These are phyloP conservation scores for Penicillium canariense DNA, from an alignment of 495 filamentous ascomycete species.

Conservation along the genomic window DNA sequence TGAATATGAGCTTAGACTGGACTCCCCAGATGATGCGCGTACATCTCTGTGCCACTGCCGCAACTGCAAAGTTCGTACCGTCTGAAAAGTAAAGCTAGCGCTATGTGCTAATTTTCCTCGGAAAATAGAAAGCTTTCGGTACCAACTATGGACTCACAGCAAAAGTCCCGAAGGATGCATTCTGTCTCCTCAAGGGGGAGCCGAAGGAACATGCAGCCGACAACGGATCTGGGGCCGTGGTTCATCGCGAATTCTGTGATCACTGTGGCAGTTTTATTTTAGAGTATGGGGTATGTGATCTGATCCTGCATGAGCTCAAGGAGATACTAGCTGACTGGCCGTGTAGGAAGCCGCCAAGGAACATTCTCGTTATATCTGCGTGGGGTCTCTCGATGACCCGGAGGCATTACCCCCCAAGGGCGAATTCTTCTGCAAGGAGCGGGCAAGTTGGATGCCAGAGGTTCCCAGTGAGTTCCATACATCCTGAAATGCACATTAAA, in stretches of 20 bases:
- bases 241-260: constrained; percentile 64
- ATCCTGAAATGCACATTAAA: too few species aligned
- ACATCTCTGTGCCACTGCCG: constrained; percentile 65
- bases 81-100: background rate
- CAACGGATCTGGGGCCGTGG: constrained; percentile 51
- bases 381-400: constrained; percentile 63
- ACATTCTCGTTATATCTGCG: constrained; percentile 60
- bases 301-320: background rate
- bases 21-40: constrained; percentile 53
- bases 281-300: constrained; percentile 57
- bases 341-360: constrained; percentile 52
- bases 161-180: constrained; percentile 53
- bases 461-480: constrained; percentile 46
- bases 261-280: constrained; percentile 60
- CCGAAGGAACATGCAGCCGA: constrained; percentile 54
- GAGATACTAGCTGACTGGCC: background rate
- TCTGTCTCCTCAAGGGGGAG: constrained; percentile 38
- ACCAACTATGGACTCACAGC: constrained; percentile 61
- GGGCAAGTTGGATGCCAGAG: constrained; percentile 64
- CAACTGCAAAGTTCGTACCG: constrained; percentile 54
- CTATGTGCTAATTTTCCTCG: background rate
- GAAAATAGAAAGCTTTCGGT: constrained; percentile 59
- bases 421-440: constrained; percentile 63
- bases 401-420: constrained; percentile 62
- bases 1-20: constrained; percentile 45